Conservation (phyloP, 106 monocot species). For the Apostasia ramifera region DNA sequence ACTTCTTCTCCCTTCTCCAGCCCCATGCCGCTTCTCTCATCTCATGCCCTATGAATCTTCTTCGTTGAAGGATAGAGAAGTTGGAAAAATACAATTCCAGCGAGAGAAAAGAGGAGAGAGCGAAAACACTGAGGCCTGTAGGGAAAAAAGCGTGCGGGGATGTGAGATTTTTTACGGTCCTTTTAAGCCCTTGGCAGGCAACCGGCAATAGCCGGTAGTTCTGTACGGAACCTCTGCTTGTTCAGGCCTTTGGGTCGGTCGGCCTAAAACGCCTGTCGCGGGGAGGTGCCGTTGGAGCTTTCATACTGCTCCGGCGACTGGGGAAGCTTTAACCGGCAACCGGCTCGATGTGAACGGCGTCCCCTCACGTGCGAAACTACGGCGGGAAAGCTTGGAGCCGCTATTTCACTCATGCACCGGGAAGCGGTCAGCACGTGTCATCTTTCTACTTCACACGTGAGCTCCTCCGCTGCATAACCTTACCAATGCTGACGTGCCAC, state of each 20-base stretch:
- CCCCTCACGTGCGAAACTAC: background rate
- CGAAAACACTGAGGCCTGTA: background rate
- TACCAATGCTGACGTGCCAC: no score
- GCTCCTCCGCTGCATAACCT: no score
- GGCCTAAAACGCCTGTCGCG: background rate
- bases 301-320: background rate
- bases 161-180: background rate
- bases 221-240: slow-evolving; percentile 12
- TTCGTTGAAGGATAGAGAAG: slow-evolving; percentile 1
- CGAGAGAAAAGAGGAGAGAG: background rate
- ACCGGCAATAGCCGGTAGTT: slow-evolving; percentile 23
- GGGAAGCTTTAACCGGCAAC: background rate
- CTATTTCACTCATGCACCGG: background rate
- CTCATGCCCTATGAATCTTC: background rate
- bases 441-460: no score
- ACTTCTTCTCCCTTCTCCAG: slow-evolving; percentile 24
- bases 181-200: background rate
- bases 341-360: slow-evolving; percentile 2
- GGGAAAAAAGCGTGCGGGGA: no score
- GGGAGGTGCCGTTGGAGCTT: background rate
- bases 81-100: background rate
- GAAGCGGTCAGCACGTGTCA: no score
- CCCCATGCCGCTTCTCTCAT: slow-evolving; percentile 14
- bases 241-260: background rate
- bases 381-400: background rate